A percentile compares a stretch with the other conserved stretches of the same genome.
Evolutionary conservation across 164 flowering plant genomes (phyloP).

Genomic region (Akebia trifoliata): DNA sequence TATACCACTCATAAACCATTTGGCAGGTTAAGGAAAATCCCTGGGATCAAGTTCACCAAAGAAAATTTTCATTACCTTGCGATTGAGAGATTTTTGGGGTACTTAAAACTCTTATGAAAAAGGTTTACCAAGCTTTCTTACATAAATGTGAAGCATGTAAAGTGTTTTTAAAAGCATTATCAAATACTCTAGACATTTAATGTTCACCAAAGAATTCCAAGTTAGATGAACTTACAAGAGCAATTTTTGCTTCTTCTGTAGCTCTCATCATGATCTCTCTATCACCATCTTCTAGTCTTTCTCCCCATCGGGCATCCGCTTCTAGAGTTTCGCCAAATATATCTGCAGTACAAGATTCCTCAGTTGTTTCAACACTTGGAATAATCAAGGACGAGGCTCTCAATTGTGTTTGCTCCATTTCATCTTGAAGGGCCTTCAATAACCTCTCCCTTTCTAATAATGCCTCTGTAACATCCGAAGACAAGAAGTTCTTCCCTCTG

Average conservation of each 20-base stretch:
- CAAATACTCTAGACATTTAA: neutral
- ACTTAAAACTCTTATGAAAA: too few relatives aligned
- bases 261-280: conserved; percentile 53
- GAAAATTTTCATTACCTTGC: too few relatives aligned
- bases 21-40: too few relatives aligned
- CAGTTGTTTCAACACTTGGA: conserved; percentile 28
- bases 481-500: conserved; percentile 83
- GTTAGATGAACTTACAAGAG: conserved; percentile 50
- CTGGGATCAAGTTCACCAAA: too few relatives aligned
- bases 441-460: conserved; percentile 74
- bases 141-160: too few relatives aligned
- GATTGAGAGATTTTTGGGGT: too few relatives aligned
- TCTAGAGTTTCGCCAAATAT: conserved; percentile 84
- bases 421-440: conserved; percentile 74
- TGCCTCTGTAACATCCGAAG: conserved; percentile 72
- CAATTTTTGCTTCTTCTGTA: conserved; percentile 60
- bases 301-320: conserved; percentile 84
- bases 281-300: conserved; percentile 42
- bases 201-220: neutral
- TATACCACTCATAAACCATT: too few relatives aligned
- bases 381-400: conserved; percentile 52
- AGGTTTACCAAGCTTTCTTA: too few relatives aligned
- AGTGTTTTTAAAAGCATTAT: too few relatives aligned
- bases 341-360: conserved; percentile 53
- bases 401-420: conserved; percentile 78